phyloP scores from a whole-genome alignment of 2,329 filamentous ascomycete species.

The Lecanoromycetidae sp. region DNA sequence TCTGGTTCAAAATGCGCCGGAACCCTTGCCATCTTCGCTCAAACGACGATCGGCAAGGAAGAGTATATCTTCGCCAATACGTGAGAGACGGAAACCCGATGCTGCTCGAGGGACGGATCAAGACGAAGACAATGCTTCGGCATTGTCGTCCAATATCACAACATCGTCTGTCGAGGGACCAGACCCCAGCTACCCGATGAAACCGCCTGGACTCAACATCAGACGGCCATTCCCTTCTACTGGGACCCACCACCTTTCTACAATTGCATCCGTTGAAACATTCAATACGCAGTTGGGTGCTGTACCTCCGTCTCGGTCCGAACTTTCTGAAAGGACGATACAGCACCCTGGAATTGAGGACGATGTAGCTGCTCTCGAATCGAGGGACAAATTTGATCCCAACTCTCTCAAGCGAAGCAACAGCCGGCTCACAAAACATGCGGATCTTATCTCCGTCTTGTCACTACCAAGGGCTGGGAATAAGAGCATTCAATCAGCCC shows the following conservation, averaged over 20 bases:
- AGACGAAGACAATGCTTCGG: conserved; percentile 22
- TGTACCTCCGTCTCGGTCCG: conserved; percentile 18
- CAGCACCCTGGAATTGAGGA: conserved; percentile 12
- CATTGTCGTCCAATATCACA: conserved; percentile 21
- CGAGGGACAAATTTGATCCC: conserved; percentile 35
- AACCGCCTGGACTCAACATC: conserved; percentile 30
- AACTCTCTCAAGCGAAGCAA: conserved; percentile 41
- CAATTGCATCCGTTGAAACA: conserved; percentile 47
- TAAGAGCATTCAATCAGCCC: conserved; percentile 60
- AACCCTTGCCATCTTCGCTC: conserved; percentile 20
- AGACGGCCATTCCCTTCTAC: conserved; percentile 40
- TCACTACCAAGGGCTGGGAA: conserved; percentile 52
- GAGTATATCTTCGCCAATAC: conserved; percentile 12
- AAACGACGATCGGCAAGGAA: conserved; percentile 21
- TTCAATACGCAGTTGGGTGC: conserved; percentile 27
- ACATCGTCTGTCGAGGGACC: conserved; percentile 22
- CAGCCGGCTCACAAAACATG: conserved; percentile 75
- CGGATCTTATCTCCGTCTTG: conserved; percentile 84
- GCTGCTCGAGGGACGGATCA: conserved; percentile 12
- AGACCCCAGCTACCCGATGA: conserved; percentile 28
- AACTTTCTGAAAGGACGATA: neutral
- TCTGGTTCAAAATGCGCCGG: conserved; percentile 15
- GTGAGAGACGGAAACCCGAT: neutral
- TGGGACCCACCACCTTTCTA: conserved; percentile 43
- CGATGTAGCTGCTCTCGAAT: conserved; percentile 26